A percentile compares a stretch with the other conserved stretches of the same genome.
Evolutionary conservation across 257 asterid genomes (phyloP).

Genomic region (Fraxinus quadrangulata): DNA sequence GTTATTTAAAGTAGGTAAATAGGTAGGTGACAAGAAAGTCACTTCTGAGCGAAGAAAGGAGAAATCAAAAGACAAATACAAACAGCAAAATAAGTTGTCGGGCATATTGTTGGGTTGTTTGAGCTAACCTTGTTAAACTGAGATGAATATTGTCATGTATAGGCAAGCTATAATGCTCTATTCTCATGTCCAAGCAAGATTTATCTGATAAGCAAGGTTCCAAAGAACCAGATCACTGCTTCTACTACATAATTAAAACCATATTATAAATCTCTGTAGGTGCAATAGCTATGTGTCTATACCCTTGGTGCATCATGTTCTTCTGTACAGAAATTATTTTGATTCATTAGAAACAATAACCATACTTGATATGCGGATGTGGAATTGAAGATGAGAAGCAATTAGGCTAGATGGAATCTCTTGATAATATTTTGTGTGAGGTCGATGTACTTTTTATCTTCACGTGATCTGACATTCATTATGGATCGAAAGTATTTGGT

Average conservation of each 20-base stretch:
- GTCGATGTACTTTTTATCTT: background rate
- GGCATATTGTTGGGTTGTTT: background rate
- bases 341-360: background rate
- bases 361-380: background rate
- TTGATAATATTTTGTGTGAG: background rate
- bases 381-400: background rate
- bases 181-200: background rate
- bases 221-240: background rate
- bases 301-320: background rate
- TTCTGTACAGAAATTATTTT: background rate
- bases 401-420: background rate
- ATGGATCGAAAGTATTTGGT: background rate
- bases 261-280: background rate
- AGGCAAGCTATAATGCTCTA: background rate
- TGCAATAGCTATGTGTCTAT: background rate
- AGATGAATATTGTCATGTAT: constrained; percentile 13
- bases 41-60: constrained; percentile 3
- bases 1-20: constrained; percentile 14
- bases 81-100: background rate
- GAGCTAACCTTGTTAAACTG: background rate
- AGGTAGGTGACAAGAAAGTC: constrained; percentile 9
- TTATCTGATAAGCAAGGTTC: background rate
- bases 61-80: background rate
- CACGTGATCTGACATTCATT: background rate
- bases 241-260: background rate